Percentiles rank a stretch among this genome's conserved stretches.
Conservation (phyloP, 2,329 filamentous ascomycete species). For the Xylaria sp. region DNA sequence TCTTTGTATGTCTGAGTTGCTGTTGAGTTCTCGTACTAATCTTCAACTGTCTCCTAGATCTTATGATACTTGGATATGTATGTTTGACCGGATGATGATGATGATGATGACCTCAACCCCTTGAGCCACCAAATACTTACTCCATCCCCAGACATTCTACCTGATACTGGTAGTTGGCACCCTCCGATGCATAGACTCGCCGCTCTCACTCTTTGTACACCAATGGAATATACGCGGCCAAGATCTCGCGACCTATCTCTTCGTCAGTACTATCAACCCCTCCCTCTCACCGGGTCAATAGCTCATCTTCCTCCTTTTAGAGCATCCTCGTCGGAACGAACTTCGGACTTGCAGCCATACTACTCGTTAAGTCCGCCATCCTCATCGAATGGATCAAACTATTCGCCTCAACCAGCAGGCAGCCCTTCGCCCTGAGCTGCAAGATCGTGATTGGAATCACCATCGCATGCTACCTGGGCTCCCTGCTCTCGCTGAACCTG, state of each 20-base stretch:
- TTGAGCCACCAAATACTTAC: not conserved
- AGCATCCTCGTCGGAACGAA: conserved; percentile 2
- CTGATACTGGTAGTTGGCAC: not conserved
- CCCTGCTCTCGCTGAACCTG: conserved; percentile 4
- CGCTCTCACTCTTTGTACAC: conserved; percentile 1
- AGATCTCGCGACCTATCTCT: conserved; percentile 7
- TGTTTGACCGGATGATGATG: not conserved
- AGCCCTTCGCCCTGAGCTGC: conserved; percentile 2
- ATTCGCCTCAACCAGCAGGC: conserved; percentile 1
- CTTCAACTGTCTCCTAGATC: not conserved
- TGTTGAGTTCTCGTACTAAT: not conserved
- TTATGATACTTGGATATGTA: conserved; percentile 9
- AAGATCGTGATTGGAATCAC: conserved; percentile 1
- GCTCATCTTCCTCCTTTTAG: not conserved
- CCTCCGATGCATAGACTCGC: not conserved
- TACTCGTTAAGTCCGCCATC: conserved; percentile 5
- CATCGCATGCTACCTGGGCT: not conserved
- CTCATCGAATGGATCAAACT: conserved; percentile 7
- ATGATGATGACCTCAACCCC: not conserved
- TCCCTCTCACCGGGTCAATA: not conserved
- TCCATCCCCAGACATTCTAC: not conserved
- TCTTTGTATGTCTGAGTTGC: not conserved
- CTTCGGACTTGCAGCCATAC: conserved; percentile 2
- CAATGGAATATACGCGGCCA: conserved; percentile 5
- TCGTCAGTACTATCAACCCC: not conserved